Evolutionary conservation across 2,329 filamentous ascomycete species (phyloP).

Genomic region (Amauroascus verrucosus): DNA sequence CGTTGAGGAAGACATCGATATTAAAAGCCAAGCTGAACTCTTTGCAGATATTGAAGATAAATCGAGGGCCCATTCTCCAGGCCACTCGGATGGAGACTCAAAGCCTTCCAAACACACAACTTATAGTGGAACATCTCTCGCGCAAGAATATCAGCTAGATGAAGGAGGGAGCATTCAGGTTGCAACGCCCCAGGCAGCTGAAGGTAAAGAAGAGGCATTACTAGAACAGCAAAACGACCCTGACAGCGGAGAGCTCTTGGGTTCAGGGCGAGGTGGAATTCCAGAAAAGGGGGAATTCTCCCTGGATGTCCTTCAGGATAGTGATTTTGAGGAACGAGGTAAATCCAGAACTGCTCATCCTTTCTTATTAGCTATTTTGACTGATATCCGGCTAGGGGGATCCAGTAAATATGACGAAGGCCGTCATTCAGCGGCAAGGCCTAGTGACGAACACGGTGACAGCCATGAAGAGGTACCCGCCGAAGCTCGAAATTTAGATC

Average conservation of each 20-base stretch:
- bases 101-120: constrained; percentile 13
- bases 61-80: constrained; percentile 3
- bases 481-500: not conserved
- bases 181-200: not conserved
- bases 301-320: not conserved
- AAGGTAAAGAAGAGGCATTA: not conserved
- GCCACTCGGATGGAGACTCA: constrained; percentile 18
- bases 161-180: not conserved
- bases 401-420: not conserved
- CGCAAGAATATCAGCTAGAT: not conserved
- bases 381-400: not conserved
- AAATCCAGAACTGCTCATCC: not conserved
- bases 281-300: constrained; percentile 7
- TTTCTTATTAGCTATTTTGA: not conserved
- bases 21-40: constrained; percentile 15
- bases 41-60: not conserved
- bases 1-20: not conserved
- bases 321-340: not conserved
- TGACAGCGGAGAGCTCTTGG: not conserved
- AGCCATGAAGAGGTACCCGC: not conserved
- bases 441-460: not conserved
- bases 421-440: not conserved
- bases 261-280: not conserved
- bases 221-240: not conserved
- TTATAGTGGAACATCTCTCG: not conserved